phyloP scores from a whole-genome alignment of 1,139 yeast genomes.

The Pichia sp. region DNA sequence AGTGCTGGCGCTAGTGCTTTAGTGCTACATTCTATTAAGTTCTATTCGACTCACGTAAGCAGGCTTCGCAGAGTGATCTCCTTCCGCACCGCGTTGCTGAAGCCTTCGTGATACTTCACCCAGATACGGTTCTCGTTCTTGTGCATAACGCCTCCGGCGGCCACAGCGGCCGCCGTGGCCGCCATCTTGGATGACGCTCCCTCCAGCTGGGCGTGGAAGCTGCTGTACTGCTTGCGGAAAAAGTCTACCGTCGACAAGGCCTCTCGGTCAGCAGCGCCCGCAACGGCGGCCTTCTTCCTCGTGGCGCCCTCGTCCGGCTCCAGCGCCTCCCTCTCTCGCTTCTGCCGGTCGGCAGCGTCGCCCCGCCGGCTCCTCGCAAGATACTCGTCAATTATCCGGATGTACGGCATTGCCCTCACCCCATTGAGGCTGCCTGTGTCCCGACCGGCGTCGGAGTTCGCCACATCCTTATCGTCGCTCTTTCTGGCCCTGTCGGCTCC shows the following conservation, averaged over 20 bases:
- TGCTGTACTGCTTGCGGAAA: slow-evolving; percentile 33
- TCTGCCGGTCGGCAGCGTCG: neutral
- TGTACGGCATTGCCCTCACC: slow-evolving; percentile 9
- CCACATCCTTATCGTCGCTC: neutral
- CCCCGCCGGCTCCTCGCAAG: neutral
- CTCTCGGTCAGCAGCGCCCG: slow-evolving; percentile 11
- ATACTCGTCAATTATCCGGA: slow-evolving; percentile 1
- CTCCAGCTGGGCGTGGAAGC: slow-evolving; percentile 10
- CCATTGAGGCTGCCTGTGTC: slow-evolving; percentile 4
- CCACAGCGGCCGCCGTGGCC: neutral
- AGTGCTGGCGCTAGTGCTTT: too few relatives aligned
- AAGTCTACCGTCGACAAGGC: slow-evolving; percentile 30
- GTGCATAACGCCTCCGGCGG: slow-evolving; percentile 21
- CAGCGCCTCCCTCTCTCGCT: neutral
- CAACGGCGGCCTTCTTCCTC: neutral
- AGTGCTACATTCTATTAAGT: too few relatives aligned
- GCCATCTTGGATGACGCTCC: neutral
- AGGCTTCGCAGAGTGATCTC: slow-evolving; percentile 76
- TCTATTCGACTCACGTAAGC: slow-evolving; percentile 27
- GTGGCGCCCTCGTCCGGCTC: neutral
- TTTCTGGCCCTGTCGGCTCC: neutral
- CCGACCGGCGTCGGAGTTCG: neutral
- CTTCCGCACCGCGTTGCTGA: slow-evolving; percentile 88
- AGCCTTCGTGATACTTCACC: slow-evolving; percentile 93
- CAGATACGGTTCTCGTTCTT: slow-evolving; percentile 51